phyloP scores from a whole-genome alignment of 106 monocot genomes.

The Allium cepa region DNA sequence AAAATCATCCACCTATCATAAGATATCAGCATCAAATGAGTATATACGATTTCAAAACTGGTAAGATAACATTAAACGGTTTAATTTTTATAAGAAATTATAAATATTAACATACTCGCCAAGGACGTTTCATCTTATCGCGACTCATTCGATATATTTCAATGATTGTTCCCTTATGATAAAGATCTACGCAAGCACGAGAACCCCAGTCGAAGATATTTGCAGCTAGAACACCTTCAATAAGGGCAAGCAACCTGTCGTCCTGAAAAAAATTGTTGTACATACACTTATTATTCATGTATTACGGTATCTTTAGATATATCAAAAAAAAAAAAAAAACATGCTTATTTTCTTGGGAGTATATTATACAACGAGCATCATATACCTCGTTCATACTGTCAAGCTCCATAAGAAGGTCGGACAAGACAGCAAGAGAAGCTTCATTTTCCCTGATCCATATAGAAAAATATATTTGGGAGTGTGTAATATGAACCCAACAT shows the following conservation, averaged over 20 bases:
- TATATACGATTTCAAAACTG: background rate
- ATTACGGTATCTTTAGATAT: no score
- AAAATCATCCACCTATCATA: slow-evolving; percentile 92
- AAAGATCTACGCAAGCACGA: slow-evolving; percentile 96
- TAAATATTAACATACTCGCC: slow-evolving; percentile 48
- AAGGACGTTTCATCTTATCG: slow-evolving; percentile 97
- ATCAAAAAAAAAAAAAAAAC: no score
- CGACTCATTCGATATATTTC: slow-evolving; percentile 99
- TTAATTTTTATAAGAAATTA: background rate
- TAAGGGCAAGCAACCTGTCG: slow-evolving; percentile 68
- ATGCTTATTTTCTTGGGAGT: no score
- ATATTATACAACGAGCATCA: background rate
- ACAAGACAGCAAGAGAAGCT: slow-evolving; percentile 91
- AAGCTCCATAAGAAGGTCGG: slow-evolving; percentile 89
- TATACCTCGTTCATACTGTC: slow-evolving; percentile 93
- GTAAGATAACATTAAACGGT: background rate
- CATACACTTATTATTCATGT: no score
- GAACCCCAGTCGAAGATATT: slow-evolving; percentile 99
- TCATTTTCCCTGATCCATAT: slow-evolving; percentile 75
- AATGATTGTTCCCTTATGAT: slow-evolving; percentile 95
- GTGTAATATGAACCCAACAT: background rate
- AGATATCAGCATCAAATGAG: background rate
- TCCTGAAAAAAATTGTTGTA: slow-evolving; percentile 30
- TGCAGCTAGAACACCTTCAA: slow-evolving; percentile 98
- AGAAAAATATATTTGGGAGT: background rate